These are phyloP conservation scores for Scenedesmus sp. DNA, from an alignment of 163 green algal species.

Conservation along the genomic window DNA sequence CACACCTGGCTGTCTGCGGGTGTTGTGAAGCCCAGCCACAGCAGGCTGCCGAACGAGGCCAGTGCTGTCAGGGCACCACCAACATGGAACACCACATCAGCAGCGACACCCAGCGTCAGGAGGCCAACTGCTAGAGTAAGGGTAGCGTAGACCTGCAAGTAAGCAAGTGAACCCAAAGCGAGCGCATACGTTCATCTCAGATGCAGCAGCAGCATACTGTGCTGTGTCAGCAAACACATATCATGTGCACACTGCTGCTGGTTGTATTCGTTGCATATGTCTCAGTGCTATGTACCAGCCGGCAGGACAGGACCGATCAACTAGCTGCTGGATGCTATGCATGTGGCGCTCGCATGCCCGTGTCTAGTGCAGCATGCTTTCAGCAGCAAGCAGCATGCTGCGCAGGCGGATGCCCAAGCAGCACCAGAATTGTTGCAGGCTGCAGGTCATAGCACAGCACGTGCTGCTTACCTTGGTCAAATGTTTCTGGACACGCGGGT, in stretches of 20 bases:
- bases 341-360: too few relatives aligned
- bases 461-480: slow-evolving; percentile 36
- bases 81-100: slow-evolving; percentile 24
- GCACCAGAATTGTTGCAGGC: background rate
- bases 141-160: slow-evolving; percentile 48
- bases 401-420: background rate
- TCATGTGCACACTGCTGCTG: too few relatives aligned
- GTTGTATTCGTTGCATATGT: too few relatives aligned
- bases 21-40: slow-evolving; percentile 38
- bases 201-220: background rate
- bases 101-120: slow-evolving; percentile 3
- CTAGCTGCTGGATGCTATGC: too few relatives aligned
- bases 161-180: background rate
- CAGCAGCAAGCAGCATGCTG: too few relatives aligned
- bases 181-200: background rate
- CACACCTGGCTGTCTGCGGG: slow-evolving; percentile 55
- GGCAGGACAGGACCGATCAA: too few relatives aligned
- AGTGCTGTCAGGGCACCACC: slow-evolving; percentile 37
- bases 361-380: background rate
- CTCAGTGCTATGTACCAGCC: too few relatives aligned
- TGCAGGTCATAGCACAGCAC: background rate
- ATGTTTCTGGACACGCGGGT: slow-evolving; percentile 51
- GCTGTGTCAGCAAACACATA: too few relatives aligned
- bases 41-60: slow-evolving; percentile 18
- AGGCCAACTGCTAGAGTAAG: slow-evolving; percentile 3